These are phyloP conservation scores for Nematodospora anomalae DNA, from an alignment of 1,139 yeast species.

Conservation along the genomic window DNA sequence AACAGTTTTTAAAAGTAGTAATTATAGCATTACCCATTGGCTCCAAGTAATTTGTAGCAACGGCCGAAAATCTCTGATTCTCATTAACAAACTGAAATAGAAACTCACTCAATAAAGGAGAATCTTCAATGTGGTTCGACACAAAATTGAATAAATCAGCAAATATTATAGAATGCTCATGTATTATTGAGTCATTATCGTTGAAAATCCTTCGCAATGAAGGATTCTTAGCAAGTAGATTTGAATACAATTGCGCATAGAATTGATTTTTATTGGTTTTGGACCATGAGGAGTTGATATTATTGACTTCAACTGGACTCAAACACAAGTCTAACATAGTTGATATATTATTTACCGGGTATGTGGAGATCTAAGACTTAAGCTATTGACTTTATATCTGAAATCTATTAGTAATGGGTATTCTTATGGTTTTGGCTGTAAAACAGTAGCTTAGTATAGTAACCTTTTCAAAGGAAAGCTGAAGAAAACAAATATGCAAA, in stretches of 20 bases:
- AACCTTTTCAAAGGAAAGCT: no score
- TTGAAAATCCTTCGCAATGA: constrained; percentile 26
- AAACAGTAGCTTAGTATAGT: no score
- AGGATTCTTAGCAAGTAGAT: constrained; percentile 35
- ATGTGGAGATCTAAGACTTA: no score
- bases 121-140: constrained; percentile 33
- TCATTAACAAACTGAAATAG: constrained; percentile 35
- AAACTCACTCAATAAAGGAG: constrained; percentile 32
- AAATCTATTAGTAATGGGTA: not conserved
- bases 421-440: no score
- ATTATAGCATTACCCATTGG: constrained; percentile 45
- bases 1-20: constrained; percentile 39
- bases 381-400: no score
- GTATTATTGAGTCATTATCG: constrained; percentile 22
- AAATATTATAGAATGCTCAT: constrained; percentile 35
- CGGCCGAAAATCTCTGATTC: constrained; percentile 27
- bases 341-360: no score
- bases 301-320: constrained; percentile 12
- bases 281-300: constrained; percentile 35
- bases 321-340: constrained; percentile 16
- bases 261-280: constrained; percentile 29
- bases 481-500: no score
- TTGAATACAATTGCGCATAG: constrained; percentile 34
- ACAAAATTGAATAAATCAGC: constrained; percentile 39
- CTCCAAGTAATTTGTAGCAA: constrained; percentile 37